These are phyloP conservation scores for Cardiospermum halicacabum DNA, from an alignment of 345 rosid species.

Conservation along the genomic window DNA sequence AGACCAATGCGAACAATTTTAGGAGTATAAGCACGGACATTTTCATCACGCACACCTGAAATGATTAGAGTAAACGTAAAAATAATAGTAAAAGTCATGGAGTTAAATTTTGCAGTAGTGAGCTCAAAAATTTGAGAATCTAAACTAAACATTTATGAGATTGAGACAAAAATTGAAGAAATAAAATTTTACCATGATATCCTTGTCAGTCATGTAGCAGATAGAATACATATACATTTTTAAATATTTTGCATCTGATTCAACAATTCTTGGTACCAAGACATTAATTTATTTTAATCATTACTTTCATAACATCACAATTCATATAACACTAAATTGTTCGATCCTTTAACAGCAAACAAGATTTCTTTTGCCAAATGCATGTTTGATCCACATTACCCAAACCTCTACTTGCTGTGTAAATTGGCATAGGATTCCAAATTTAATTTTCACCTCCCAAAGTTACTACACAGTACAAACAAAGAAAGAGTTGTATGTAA, in stretches of 20 bases:
- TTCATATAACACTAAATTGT: not conserved
- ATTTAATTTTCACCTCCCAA: not conserved
- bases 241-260: too few species aligned
- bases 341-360: not conserved
- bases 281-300: not conserved
- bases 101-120: not conserved
- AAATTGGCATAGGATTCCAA: not conserved
- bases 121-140: not conserved
- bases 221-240: too few species aligned
- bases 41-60: slow-evolving; percentile 83
- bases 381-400: too few species aligned
- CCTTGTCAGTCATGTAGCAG: not conserved
- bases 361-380: too few species aligned
- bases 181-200: not conserved
- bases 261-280: not conserved
- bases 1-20: slow-evolving; percentile 95
- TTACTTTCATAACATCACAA: not conserved
- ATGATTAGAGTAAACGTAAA: slow-evolving; percentile 7
- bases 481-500: not conserved
- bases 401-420: not conserved
- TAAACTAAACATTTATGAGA: not conserved
- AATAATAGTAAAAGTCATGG: not conserved
- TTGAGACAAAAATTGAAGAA: not conserved
- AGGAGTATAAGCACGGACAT: slow-evolving; percentile 61
- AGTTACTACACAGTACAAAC: not conserved